A percentile compares a stretch with the other conserved stretches of the same genome.
phyloP scores from a whole-genome alignment of 2,329 filamentous ascomycete genomes.

The Nemania sp. region DNA sequence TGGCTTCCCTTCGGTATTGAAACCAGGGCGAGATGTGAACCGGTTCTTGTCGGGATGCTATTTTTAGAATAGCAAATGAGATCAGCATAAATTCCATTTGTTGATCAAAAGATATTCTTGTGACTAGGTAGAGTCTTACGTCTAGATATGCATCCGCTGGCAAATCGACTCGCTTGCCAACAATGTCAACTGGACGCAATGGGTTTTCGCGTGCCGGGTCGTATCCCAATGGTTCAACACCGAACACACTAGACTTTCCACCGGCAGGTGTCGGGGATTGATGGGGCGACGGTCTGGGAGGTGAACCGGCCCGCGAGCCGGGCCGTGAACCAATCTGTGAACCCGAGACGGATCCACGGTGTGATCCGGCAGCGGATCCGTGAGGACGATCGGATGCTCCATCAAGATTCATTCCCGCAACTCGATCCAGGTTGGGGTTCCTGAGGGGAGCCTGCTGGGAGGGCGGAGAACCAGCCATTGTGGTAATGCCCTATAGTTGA shows the following conservation, averaged over 20 bases:
- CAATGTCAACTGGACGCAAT: slow-evolving; percentile 38
- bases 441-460: slow-evolving; percentile 1
- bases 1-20: slow-evolving; percentile 60
- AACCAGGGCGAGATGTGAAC: slow-evolving; percentile 55
- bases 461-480: slow-evolving; percentile 15
- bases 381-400: slow-evolving; percentile 29
- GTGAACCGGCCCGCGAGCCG: slow-evolving; percentile 9
- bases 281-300: not conserved
- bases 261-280: not conserved
- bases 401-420: slow-evolving; percentile 28
- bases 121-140: slow-evolving; percentile 40
- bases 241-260: not conserved
- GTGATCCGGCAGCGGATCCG: slow-evolving; percentile 6
- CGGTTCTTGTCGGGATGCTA: slow-evolving; percentile 38
- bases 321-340: slow-evolving; percentile 21
- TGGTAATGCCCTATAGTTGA: not conserved
- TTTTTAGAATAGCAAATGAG: not conserved
- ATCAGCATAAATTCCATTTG: not conserved
- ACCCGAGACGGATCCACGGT: not conserved
- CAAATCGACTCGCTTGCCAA: slow-evolving; percentile 59
- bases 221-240: slow-evolving; percentile 13
- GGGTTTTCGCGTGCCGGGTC: slow-evolving; percentile 32
- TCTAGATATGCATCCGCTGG: slow-evolving; percentile 60
- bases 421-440: slow-evolving; percentile 16
- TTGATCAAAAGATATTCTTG: not conserved